phyloP scores from a whole-genome alignment of 1,139 yeast species.

The Barnettozyma hawaiiensis region DNA sequence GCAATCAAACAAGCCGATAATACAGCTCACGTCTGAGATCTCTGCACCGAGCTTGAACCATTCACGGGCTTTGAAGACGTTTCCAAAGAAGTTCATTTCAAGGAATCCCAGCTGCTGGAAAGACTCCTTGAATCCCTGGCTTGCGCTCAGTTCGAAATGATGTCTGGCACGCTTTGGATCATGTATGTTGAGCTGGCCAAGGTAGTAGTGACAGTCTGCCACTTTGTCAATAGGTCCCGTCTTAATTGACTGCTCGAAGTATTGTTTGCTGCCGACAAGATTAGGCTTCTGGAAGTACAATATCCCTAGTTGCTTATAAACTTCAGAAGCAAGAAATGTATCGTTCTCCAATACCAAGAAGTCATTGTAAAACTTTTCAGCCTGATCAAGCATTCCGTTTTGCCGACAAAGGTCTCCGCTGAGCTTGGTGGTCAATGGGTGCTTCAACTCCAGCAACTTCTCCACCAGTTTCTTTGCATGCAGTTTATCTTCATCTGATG shows the following conservation, averaged over 20 bases:
- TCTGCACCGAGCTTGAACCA: constrained; percentile 86
- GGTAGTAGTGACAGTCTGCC: constrained; percentile 66
- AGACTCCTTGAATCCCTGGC: constrained; percentile 69
- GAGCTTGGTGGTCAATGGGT: constrained; percentile 66
- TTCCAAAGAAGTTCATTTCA: constrained; percentile 62
- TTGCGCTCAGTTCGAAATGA: constrained; percentile 72
- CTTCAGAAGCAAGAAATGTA: constrained; percentile 65
- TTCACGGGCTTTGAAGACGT: constrained; percentile 52
- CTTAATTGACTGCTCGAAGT: constrained; percentile 55
- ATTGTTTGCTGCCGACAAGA: constrained; percentile 45
- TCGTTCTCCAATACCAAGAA: constrained; percentile 53
- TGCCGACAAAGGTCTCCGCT: constrained; percentile 67
- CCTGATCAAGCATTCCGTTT: constrained; percentile 41
- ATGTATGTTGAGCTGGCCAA: constrained; percentile 62
- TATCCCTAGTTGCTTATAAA: constrained; percentile 63
- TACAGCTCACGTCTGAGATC: constrained; percentile 50
- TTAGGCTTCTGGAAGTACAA: constrained; percentile 53
- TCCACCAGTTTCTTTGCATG: constrained; percentile 62
- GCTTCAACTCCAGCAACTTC: constrained; percentile 53
- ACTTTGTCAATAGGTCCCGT: constrained; percentile 55
- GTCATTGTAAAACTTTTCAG: constrained; percentile 52
- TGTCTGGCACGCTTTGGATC: constrained; percentile 56
- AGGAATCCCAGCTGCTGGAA: constrained; percentile 74
- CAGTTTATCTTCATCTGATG: constrained; percentile 43
- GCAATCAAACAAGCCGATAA: constrained; percentile 70